Conservation (phyloP, 306 rosid genomes). For the Quercus aquifolioides region DNA sequence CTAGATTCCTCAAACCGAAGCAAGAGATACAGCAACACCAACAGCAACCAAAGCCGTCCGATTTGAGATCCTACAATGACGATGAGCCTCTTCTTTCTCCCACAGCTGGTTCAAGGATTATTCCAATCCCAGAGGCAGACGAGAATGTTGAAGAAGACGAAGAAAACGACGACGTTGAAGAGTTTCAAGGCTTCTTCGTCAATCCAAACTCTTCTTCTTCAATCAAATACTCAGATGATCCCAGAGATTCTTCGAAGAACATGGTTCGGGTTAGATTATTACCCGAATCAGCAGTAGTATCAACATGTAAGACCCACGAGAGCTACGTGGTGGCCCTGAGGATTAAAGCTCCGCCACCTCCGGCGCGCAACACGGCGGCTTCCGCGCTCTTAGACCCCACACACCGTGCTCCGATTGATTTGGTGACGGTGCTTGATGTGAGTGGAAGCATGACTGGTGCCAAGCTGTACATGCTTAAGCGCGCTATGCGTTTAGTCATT, state of each 20-base stretch:
- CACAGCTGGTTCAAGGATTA: conserved; percentile 40
- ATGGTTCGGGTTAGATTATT: conserved; percentile 57
- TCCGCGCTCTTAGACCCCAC: conserved; percentile 29
- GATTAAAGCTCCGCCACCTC: conserved; percentile 67
- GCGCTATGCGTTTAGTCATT: conserved; percentile 75
- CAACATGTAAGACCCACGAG: conserved; percentile 48
- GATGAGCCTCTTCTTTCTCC: conserved; percentile 73
- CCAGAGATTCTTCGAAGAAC: conserved; percentile 33
- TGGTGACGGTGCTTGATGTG: conserved; percentile 71
- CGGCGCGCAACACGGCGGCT: conserved; percentile 10
- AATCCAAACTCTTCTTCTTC: conserved; percentile 51
- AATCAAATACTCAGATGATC: conserved; percentile 31
- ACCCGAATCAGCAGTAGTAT: conserved; percentile 70
- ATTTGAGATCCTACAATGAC: conserved; percentile 56
- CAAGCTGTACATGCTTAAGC: conserved; percentile 75
- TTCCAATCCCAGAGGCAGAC: conserved; percentile 68
- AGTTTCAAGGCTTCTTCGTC: conserved; percentile 82
- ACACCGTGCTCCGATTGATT: conserved; percentile 72
- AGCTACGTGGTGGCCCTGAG: conserved; percentile 60
- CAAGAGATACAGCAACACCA: background rate
- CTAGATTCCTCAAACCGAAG: conserved; percentile 25
- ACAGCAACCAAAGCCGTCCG: conserved; percentile 9
- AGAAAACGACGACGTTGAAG: conserved; percentile 39
- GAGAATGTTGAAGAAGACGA: conserved; percentile 41
- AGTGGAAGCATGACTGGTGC: conserved; percentile 73